These are phyloP conservation scores for Trichophyton equinum DNA, from an alignment of 2,329 filamentous ascomycete genomes.

Conservation along the genomic window DNA sequence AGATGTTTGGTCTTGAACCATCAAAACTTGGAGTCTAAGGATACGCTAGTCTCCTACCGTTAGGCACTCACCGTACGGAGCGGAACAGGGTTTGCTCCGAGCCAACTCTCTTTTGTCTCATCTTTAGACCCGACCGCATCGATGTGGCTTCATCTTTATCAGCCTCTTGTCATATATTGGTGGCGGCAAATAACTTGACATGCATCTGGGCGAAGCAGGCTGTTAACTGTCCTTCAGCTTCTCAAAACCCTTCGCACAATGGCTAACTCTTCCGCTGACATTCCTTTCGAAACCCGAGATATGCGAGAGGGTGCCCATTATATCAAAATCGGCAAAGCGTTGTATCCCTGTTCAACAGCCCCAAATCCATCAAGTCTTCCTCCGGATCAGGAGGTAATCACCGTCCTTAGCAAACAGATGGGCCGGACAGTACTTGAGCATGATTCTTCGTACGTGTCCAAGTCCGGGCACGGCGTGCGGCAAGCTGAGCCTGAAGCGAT, in stretches of 20 bases:
- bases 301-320: background rate
- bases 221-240: no score
- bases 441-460: background rate
- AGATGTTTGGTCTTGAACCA: no score
- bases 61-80: no score
- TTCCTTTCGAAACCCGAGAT: background rate
- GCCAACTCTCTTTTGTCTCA: no score
- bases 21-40: no score
- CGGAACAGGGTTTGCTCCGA: no score
- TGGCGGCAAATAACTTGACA: no score
- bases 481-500: background rate
- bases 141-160: no score
- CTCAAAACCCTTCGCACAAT: background rate
- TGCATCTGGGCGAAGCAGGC: no score
- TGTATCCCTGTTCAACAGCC: background rate
- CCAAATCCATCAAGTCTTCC: background rate
- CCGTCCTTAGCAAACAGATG: slow-evolving; percentile 8
- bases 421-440: background rate
- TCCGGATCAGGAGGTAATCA: background rate
- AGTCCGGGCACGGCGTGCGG: background rate
- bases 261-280: background rate
- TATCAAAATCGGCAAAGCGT: background rate
- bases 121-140: no score
- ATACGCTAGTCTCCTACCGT: no score
- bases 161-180: no score